Conservation (phyloP, 768 basidiomycete species). For the Termitomyces sp. region DNA sequence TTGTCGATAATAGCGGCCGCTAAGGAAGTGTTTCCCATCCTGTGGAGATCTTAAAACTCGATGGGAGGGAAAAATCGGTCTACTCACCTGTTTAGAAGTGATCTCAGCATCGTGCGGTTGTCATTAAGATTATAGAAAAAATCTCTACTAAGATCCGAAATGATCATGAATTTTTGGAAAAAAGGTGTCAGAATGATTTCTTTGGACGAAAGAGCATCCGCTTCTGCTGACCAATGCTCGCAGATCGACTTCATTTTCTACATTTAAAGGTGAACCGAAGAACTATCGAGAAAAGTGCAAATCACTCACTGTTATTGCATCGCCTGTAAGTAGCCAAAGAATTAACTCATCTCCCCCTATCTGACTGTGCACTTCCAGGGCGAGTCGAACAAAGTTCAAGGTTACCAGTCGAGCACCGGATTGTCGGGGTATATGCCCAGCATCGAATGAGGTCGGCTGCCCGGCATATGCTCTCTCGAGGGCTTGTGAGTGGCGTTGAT, state of each 20-base stretch:
- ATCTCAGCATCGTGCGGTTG: not conserved
- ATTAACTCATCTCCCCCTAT: not conserved
- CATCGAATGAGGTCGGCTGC: not conserved
- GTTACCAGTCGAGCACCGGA: not conserved
- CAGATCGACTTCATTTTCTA: not conserved
- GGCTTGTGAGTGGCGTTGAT: not conserved
- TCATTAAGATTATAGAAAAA: not conserved
- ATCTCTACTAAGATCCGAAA: not conserved
- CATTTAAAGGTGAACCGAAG: not conserved
- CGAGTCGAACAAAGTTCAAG: slow-evolving; percentile 3
- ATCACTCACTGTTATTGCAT: not conserved
- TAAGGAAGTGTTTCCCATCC: not conserved
- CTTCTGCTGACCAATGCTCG: not conserved
- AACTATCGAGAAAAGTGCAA: not conserved
- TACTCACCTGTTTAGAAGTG: not conserved
- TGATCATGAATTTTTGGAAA: not conserved
- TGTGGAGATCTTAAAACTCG: not conserved
- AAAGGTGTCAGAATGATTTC: not conserved
- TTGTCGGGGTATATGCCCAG: not conserved
- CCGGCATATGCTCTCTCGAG: not conserved
- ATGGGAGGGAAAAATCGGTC: not conserved
- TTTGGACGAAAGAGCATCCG: not conserved
- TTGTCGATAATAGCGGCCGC: not conserved
- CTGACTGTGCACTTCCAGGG: not conserved
- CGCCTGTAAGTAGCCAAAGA: not conserved